Percentiles rank a stretch among this genome's conserved stretches.
phyloP scores from a whole-genome alignment of 306 rosid genomes.

The Malus fusca region DNA sequence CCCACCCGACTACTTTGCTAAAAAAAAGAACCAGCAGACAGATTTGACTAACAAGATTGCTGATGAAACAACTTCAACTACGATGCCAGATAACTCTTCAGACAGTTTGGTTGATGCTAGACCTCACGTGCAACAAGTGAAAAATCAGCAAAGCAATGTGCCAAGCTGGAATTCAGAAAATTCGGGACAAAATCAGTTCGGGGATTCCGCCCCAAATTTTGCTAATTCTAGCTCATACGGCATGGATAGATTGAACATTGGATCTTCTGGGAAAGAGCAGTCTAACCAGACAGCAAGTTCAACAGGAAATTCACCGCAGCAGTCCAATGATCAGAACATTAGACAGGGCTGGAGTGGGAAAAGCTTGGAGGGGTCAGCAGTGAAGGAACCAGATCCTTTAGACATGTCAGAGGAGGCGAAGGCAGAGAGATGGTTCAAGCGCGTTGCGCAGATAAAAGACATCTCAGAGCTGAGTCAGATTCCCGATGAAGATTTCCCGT shows the following conservation, averaged over 20 bases:
- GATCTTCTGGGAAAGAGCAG: constrained; percentile 9
- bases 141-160: constrained; percentile 14
- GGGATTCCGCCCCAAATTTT: constrained; percentile 21
- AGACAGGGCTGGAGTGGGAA: constrained; percentile 60
- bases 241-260: constrained; percentile 3
- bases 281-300: constrained; percentile 12
- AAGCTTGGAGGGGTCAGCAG: constrained; percentile 97
- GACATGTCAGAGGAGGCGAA: constrained; percentile 99
- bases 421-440: constrained; percentile 96
- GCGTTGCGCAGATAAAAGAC: constrained; percentile 91
- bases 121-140: constrained; percentile 8
- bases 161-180: constrained; percentile 18
- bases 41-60: constrained; percentile 22
- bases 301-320: constrained; percentile 25
- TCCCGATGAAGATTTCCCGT: constrained; percentile 97
- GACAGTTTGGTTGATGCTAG: constrained; percentile 23
- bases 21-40: constrained; percentile 40
- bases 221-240: constrained; percentile 5
- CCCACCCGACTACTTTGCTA: constrained; percentile 83
- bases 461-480: constrained; percentile 94
- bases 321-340: constrained; percentile 29
- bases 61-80: constrained; percentile 26
- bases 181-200: constrained; percentile 21
- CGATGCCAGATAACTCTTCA: constrained; percentile 19
- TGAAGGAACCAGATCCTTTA: constrained; percentile 81